Conservation (phyloP, 495 filamentous ascomycete species). For the Aspergillus diversus region DNA sequence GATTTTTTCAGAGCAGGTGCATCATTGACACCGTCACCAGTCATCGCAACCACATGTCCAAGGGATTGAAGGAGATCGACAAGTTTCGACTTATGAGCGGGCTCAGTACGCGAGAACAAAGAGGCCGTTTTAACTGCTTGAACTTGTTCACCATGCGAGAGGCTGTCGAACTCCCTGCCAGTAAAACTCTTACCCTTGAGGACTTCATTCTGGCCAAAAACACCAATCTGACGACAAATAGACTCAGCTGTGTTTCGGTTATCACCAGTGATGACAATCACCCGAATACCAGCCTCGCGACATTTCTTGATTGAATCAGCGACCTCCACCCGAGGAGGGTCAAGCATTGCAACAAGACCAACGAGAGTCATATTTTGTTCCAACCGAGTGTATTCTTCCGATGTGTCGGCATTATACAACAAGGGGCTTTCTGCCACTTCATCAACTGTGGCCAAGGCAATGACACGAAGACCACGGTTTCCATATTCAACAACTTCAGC, state of each 20-base stretch:
- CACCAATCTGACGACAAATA: constrained; percentile 94
- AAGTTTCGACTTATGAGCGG: constrained; percentile 90
- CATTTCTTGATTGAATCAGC: constrained; percentile 83
- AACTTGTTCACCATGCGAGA: constrained; percentile 78
- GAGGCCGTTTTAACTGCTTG: constrained; percentile 83
- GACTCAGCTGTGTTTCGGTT: constrained; percentile 97
- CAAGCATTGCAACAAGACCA: constrained; percentile 94
- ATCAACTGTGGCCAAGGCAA: constrained; percentile 84
- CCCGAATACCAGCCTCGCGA: constrained; percentile 89
- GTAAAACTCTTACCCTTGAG: constrained; percentile 92
- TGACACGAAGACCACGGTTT: constrained; percentile 90
- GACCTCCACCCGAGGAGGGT: constrained; percentile 96
- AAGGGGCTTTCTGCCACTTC: constrained; percentile 71
- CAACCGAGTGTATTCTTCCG: constrained; percentile 79
- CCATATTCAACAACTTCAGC: constrained; percentile 86
- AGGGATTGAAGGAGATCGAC: constrained; percentile 94
- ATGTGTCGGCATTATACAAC: constrained; percentile 73
- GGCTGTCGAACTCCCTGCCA: constrained; percentile 88
- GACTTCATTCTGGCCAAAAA: constrained; percentile 83
- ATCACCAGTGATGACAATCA: constrained; percentile 98
- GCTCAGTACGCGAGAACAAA: constrained; percentile 97
- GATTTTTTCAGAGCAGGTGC: constrained; percentile 97
- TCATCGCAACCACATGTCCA: constrained; percentile 98
- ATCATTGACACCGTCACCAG: constrained; percentile 98
- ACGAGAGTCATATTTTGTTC: constrained; percentile 94